These are phyloP conservation scores for Diatrype stigma DNA, from an alignment of 2,329 filamentous ascomycete genomes.

Conservation along the genomic window DNA sequence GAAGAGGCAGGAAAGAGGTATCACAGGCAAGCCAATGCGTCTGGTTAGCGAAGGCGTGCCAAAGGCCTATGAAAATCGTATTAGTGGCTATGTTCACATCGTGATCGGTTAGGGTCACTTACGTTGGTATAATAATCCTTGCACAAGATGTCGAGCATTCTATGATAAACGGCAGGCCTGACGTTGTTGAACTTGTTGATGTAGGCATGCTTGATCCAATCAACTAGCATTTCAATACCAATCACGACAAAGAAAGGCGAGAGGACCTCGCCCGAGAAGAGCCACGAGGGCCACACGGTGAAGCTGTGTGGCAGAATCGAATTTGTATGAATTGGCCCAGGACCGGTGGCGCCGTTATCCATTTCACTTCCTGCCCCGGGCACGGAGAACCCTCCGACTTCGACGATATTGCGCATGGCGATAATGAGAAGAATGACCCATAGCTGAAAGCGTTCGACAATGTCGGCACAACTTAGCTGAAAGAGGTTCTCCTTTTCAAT, in stretches of 20 bases:
- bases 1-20: conserved; percentile 91
- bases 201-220: conserved; percentile 96
- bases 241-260: conserved; percentile 92
- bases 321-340: conserved; percentile 58
- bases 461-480: conserved; percentile 91
- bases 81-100: conserved; percentile 3
- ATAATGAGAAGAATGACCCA: conserved; percentile 98
- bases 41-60: conserved; percentile 85
- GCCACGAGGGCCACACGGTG: conserved; percentile 78
- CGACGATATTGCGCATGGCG: conserved; percentile 90
- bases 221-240: conserved; percentile 93
- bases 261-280: conserved; percentile 75
- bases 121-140: conserved; percentile 98
- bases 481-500: conserved; percentile 98
- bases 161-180: conserved; percentile 81
- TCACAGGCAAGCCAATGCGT: conserved; percentile 82
- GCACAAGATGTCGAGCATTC: conserved; percentile 87
- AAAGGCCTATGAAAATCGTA: conserved; percentile 61
- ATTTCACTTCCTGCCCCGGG: conserved; percentile 49
- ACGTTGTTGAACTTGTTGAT: conserved; percentile 99
- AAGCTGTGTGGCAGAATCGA: conserved; percentile 88
- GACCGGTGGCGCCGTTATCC: conserved; percentile 44
- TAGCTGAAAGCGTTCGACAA: conserved; percentile 94
- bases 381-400: conserved; percentile 79
- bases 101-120: conserved; percentile 26